Conservation (phyloP, 1,284 basidiomycete genomes). For the Meira miltonrushii region DNA sequence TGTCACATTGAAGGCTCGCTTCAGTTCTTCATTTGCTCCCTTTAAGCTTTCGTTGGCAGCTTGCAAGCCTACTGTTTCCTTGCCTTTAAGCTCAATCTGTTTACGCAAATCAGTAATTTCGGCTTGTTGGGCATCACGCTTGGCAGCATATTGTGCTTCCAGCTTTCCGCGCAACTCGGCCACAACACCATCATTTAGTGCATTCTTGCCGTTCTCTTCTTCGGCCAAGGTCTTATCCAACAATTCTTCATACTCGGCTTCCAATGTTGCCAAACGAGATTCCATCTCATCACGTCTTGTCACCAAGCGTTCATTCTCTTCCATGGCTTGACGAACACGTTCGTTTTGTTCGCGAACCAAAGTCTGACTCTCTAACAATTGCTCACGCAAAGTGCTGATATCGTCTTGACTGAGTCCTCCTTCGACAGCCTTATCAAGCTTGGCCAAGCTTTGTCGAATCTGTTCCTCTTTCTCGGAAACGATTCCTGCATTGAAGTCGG, state of each 20-base stretch:
- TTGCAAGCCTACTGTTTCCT: conserved; percentile 78
- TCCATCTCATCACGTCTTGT: conserved; percentile 84
- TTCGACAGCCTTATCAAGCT: conserved; percentile 62
- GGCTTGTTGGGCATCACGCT: conserved; percentile 78
- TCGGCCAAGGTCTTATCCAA: conserved; percentile 59
- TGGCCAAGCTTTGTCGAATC: conserved; percentile 72
- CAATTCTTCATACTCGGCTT: conserved; percentile 92
- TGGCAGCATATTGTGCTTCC: conserved; percentile 85
- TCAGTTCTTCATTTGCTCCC: conserved; percentile 94
- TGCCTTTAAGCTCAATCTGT: conserved; percentile 78
- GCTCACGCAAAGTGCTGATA: conserved; percentile 71
- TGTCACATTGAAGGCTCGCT: conserved; percentile 78
- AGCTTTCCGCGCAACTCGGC: conserved; percentile 81
- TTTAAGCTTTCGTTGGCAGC: conserved; percentile 86
- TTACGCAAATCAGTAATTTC: conserved; percentile 87
- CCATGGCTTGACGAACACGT: conserved; percentile 77
- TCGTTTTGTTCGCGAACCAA: conserved; percentile 83
- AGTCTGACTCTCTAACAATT: conserved; percentile 81
- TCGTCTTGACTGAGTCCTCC: conserved; percentile 63
- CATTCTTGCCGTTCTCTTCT: conserved; percentile 41
- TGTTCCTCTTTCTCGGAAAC: conserved; percentile 90
- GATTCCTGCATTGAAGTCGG: conserved; percentile 76
- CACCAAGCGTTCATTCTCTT: conserved; percentile 81
- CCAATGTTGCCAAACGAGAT: conserved; percentile 70
- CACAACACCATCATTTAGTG: conserved; percentile 47